Percentiles rank a stretch among this genome's conserved stretches.
Evolutionary conservation across 1,139 yeast genomes (phyloP).

Genomic region (Geotrichum europaeum): DNA sequence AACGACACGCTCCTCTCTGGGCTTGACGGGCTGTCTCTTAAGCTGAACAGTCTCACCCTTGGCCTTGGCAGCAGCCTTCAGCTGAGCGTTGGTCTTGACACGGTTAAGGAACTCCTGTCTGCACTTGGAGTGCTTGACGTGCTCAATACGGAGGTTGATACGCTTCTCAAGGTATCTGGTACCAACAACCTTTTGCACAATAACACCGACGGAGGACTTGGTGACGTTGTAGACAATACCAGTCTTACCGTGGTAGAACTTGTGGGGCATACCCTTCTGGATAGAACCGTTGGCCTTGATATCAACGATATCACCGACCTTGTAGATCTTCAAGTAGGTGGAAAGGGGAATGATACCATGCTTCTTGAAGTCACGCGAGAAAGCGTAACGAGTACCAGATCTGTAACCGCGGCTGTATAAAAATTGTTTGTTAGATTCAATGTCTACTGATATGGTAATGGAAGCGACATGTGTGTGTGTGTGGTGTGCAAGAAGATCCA

Average conservation of each 20-base stretch:
- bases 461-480: neutral
- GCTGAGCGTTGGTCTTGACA: conserved; percentile 94
- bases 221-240: conserved; percentile 99
- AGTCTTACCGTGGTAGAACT: conserved; percentile 99
- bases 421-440: conserved; percentile 7
- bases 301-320: conserved; percentile 98
- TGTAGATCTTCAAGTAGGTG: conserved; percentile 95
- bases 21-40: conserved; percentile 98
- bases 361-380: conserved; percentile 99
- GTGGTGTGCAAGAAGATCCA: neutral
- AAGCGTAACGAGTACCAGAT: conserved; percentile 99
- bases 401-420: conserved; percentile 89
- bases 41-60: conserved; percentile 85
- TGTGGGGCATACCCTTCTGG: conserved; percentile 99
- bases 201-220: conserved; percentile 97
- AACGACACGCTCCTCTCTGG: conserved; percentile 87
- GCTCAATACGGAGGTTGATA: conserved; percentile 97
- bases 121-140: conserved; percentile 99
- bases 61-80: conserved; percentile 91
- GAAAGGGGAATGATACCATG: conserved; percentile 94
- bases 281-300: conserved; percentile 98
- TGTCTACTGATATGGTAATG: neutral
- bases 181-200: conserved; percentile 97
- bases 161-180: conserved; percentile 99
- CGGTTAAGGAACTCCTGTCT: conserved; percentile 98